Percentiles rank a stretch among this genome's conserved stretches.
phyloP scores from a whole-genome alignment of 257 asterid genomes.

The Lantana camara region DNA sequence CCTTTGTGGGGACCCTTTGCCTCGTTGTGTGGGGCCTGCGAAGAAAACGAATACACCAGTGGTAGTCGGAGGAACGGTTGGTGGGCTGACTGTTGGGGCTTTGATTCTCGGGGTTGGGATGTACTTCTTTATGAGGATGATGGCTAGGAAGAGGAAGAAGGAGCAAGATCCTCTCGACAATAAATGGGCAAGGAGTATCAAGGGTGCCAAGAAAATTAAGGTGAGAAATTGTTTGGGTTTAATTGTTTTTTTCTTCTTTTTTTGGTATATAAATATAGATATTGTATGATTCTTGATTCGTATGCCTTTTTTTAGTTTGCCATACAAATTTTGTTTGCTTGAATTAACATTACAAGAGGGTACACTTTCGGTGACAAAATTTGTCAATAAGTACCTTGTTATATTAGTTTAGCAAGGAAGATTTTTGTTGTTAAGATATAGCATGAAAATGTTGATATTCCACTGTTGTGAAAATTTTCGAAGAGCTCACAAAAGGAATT shows the following conservation, averaged over 20 bases:
- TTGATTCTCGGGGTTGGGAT: constrained; percentile 31
- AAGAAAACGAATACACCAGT: constrained; percentile 27
- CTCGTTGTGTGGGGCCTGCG: constrained; percentile 24
- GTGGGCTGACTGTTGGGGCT: constrained; percentile 43
- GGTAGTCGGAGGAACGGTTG: constrained; percentile 43
- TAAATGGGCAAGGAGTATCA: constrained; percentile 60
- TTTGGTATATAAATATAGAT: not conserved
- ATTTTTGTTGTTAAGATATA: no score
- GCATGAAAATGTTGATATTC: no score
- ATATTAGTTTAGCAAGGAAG: no score
- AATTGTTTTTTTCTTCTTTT: no score
- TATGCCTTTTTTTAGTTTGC: no score
- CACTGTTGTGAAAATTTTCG: not conserved
- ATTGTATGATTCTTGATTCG: not conserved
- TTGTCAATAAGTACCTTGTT: no score
- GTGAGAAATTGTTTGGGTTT: constrained; percentile 43
- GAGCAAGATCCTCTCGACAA: constrained; percentile 57
- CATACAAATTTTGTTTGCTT: no score
- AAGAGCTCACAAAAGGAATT: not conserved
- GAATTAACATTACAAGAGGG: no score
- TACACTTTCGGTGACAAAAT: no score
- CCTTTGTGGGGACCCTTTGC: constrained; percentile 48
- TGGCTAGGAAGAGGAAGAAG: constrained; percentile 46
- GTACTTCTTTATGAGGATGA: constrained; percentile 36
- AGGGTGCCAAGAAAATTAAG: constrained; percentile 50